Percentiles rank a stretch among this genome's conserved stretches.
Evolutionary conservation across 768 basidiomycete species (phyloP).

Genomic region (Boletus coccyginus): DNA sequence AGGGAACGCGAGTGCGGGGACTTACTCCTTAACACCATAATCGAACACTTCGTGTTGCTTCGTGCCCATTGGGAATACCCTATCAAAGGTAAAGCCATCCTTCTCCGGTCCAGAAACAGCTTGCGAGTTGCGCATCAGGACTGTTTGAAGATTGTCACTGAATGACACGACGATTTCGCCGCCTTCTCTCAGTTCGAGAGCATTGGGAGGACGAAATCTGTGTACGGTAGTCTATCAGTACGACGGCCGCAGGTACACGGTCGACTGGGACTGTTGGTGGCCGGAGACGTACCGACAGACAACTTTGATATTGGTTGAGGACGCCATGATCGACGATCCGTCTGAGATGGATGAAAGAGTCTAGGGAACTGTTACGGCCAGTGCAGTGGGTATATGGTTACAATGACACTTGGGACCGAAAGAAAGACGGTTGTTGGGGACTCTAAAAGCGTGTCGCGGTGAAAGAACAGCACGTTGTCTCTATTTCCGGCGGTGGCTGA

Average conservation of each 20-base stretch:
- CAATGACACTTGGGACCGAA: neutral
- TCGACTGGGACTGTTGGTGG: constrained; percentile 2
- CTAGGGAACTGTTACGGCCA: constrained; percentile 14
- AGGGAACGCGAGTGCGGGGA: constrained; percentile 15
- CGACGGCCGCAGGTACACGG: neutral
- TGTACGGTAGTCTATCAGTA: neutral
- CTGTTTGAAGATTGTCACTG: constrained; percentile 82
- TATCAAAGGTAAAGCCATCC: constrained; percentile 97
- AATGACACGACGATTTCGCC: constrained; percentile 89
- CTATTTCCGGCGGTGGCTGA: constrained; percentile 32
- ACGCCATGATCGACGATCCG: constrained; percentile 55
- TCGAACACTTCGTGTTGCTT: constrained; percentile 95
- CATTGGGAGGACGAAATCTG: constrained; percentile 94
- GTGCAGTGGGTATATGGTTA: constrained; percentile 14
- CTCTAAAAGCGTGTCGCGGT: constrained; percentile 12
- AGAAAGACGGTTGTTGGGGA: constrained; percentile 6
- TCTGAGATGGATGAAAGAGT: constrained; percentile 11
- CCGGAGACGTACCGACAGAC: constrained; percentile 85
- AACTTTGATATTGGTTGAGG: constrained; percentile 92
- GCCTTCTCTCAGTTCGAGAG: constrained; percentile 84
- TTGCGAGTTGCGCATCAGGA: constrained; percentile 70
- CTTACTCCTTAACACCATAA: constrained; percentile 96
- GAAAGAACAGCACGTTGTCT: constrained; percentile 20
- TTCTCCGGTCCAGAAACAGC: constrained; percentile 82
- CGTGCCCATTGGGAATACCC: constrained; percentile 91